These are phyloP conservation scores for Phlyctochytrium planicorne DNA, from an alignment of 192 early-diverging fungal genomes.

Conservation along the genomic window DNA sequence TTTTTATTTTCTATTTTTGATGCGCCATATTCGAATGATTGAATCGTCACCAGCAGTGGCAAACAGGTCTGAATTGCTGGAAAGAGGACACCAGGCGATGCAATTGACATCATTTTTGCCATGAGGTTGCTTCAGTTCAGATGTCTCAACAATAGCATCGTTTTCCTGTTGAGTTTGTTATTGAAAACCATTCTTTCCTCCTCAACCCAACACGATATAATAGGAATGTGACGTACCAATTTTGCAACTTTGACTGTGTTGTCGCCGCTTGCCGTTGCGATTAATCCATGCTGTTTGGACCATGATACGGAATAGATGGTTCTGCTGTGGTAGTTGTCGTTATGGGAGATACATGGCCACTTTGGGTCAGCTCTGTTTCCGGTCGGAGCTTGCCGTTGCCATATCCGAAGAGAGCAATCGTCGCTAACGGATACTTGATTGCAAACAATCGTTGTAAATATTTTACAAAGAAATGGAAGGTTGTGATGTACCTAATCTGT, in stretches of 20 bases:
- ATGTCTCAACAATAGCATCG: neutral
- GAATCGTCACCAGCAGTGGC: slow-evolving; percentile 93
- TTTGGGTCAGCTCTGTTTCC: slow-evolving; percentile 58
- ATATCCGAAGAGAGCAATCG: slow-evolving; percentile 80
- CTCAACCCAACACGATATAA: neutral
- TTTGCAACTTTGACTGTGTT: slow-evolving; percentile 71
- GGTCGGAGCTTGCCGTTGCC: slow-evolving; percentile 55
- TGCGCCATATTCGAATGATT: slow-evolving; percentile 77
- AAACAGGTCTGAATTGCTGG: slow-evolving; percentile 62
- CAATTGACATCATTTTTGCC: slow-evolving; percentile 88
- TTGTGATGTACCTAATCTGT: slow-evolving; percentile 30
- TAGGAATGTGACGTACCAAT: slow-evolving; percentile 32
- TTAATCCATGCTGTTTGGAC: slow-evolving; percentile 67
- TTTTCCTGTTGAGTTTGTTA: no score
- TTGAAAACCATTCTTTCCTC: neutral
- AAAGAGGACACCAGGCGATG: slow-evolving; percentile 75
- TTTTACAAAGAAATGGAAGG: neutral
- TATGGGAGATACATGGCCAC: slow-evolving; percentile 68
- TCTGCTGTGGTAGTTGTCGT: slow-evolving; percentile 72
- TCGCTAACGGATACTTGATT: slow-evolving; percentile 72
- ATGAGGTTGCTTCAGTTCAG: slow-evolving; percentile 57
- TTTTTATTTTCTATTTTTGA: no score
- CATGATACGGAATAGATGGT: slow-evolving; percentile 93
- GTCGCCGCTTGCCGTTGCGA: slow-evolving; percentile 86
- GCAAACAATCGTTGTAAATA: neutral